Conservation (phyloP, 179 eudicot species). For the Sideroxylon spinosum region DNA sequence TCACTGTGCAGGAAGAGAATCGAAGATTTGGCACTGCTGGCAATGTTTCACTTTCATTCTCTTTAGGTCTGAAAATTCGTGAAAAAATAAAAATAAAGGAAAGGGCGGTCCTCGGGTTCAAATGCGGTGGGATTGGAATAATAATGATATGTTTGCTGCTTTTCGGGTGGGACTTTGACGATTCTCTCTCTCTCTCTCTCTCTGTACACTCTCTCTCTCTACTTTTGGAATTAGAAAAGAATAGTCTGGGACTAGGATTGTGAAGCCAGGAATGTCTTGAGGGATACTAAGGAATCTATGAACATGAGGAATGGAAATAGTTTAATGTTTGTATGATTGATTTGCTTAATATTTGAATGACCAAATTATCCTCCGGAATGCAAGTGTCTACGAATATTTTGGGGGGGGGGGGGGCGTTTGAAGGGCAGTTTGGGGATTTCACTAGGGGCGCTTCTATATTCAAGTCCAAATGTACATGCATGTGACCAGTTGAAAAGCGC, state of each 20-base stretch:
- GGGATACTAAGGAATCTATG: not conserved
- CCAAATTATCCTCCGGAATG: not conserved
- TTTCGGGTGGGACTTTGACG: not conserved
- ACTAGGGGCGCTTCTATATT: too few relatives aligned
- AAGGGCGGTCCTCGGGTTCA: constrained; percentile 16
- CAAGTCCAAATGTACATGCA: not conserved
- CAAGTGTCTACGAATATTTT: not conserved
- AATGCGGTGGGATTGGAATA: constrained; percentile 12
- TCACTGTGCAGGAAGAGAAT: constrained; percentile 1
- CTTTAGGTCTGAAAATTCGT: constrained; percentile 15
- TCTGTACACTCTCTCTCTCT: not conserved
- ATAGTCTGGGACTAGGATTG: not conserved
- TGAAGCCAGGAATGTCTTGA: not conserved
- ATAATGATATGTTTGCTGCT: constrained; percentile 10
- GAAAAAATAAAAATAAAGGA: not conserved
- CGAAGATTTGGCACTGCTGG: constrained; percentile 5
- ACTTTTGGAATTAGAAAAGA: constrained; percentile 3
- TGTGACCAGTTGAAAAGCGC: not conserved
- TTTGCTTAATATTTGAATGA: not conserved
- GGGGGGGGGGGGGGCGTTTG: too few relatives aligned
- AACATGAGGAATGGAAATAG: not conserved
- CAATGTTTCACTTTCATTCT: not conserved
- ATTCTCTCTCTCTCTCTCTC: constrained; percentile 4
- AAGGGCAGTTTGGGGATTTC: not conserved
- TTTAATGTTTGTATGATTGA: not conserved